Evolutionary conservation across 768 basidiomycete species (phyloP).

Genomic region (Serendipita indica): DNA sequence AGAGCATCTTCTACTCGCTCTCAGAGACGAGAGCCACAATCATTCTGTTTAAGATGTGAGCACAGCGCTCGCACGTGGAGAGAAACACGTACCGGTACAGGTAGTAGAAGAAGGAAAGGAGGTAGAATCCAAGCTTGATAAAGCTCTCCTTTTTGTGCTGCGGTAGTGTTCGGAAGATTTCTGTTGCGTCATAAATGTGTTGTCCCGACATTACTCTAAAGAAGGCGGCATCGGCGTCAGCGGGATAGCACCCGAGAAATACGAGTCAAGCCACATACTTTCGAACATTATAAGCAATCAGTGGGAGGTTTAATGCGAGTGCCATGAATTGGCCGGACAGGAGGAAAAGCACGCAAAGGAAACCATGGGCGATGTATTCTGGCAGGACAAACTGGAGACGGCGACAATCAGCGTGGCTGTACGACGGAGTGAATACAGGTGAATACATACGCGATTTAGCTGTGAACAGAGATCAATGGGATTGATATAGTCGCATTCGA

Average conservation of each 20-base stretch:
- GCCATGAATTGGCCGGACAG: conserved; percentile 90
- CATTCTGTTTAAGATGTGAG: conserved; percentile 39
- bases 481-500: conserved; percentile 99
- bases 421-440: background rate
- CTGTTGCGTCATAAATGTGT: conserved; percentile 99
- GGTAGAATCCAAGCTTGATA: conserved; percentile 86
- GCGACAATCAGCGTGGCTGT: background rate
- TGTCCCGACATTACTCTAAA: conserved; percentile 68
- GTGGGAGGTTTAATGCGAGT: conserved; percentile 74
- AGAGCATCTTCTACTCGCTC: conserved; percentile 11
- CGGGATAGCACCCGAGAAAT: background rate
- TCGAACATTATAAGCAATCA: conserved; percentile 82
- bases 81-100: conserved; percentile 56
- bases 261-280: conserved; percentile 44
- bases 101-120: conserved; percentile 84
- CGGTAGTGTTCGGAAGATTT: conserved; percentile 90
- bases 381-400: conserved; percentile 77
- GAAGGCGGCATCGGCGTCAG: conserved; percentile 3
- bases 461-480: conserved; percentile 99
- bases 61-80: background rate
- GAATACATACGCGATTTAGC: conserved; percentile 69
- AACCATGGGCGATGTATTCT: conserved; percentile 89
- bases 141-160: conserved; percentile 95
- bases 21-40: conserved; percentile 72
- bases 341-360: conserved; percentile 83